Conservation (phyloP, 345 rosid genomes). For the Noccaea caerulescens region DNA sequence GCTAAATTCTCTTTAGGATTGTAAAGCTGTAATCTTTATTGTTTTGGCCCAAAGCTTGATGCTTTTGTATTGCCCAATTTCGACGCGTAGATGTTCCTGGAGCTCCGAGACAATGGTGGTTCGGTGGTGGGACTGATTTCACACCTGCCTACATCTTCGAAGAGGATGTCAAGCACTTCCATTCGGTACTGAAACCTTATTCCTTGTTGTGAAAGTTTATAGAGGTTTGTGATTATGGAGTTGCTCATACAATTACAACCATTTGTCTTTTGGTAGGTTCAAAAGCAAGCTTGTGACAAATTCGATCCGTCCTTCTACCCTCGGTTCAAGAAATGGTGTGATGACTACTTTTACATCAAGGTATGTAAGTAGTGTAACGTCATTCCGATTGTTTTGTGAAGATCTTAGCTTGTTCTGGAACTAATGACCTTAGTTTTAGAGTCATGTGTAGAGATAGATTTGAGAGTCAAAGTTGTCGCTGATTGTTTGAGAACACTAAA, state of each 20-base stretch:
- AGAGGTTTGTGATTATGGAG: conserved; percentile 21
- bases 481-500: not conserved
- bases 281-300: conserved; percentile 82
- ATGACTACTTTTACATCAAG: conserved; percentile 89
- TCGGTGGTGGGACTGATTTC: conserved; percentile 97
- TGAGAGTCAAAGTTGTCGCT: not conserved
- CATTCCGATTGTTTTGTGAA: too few relatives aligned
- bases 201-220: not conserved
- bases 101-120: conserved; percentile 99
- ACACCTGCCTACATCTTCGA: conserved; percentile 94
- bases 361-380: conserved; percentile 38
- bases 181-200: conserved; percentile 53
- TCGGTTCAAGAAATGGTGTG: conserved; percentile 96
- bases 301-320: conserved; percentile 87
- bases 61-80: not conserved
- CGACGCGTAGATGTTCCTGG: conserved; percentile 70
- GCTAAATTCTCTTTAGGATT: not conserved
- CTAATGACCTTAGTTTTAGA: not conserved
- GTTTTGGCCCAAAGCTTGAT: too few relatives aligned
- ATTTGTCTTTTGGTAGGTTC: conserved; percentile 51
- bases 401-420: too few relatives aligned
- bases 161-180: conserved; percentile 92
- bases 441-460: conserved; percentile 4
- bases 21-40: not conserved
- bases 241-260: not conserved